Conservation (phyloP, 2,329 filamentous ascomycete species). For the Hypoxylon sp. region DNA sequence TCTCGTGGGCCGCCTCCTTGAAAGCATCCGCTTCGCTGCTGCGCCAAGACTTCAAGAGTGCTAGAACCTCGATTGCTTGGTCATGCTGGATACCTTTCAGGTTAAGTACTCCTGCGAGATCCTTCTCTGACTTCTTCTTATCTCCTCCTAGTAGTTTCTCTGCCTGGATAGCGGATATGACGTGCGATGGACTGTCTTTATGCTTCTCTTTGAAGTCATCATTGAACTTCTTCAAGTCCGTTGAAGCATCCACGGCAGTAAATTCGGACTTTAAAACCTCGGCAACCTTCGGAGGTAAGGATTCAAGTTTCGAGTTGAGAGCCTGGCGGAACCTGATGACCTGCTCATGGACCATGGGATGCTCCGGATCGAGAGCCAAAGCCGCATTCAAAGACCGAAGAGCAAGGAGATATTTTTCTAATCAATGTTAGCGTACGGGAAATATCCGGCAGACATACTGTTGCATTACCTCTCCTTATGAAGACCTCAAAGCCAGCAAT, state of each 20-base stretch:
- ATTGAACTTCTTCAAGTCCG: slow-evolving; percentile 75
- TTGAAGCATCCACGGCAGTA: slow-evolving; percentile 69
- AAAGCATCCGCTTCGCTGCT: slow-evolving; percentile 65
- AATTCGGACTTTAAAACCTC: slow-evolving; percentile 81
- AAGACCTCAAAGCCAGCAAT: slow-evolving; percentile 91
- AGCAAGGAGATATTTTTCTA: slow-evolving; percentile 90
- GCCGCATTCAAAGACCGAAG: slow-evolving; percentile 87
- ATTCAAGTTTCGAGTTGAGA: slow-evolving; percentile 68
- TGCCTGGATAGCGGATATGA: slow-evolving; percentile 74
- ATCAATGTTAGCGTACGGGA: slow-evolving; percentile 31
- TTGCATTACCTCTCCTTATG: slow-evolving; percentile 80
- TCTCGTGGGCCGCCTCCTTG: slow-evolving; percentile 63
- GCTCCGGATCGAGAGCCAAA: slow-evolving; percentile 75
- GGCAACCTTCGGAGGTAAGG: slow-evolving; percentile 75
- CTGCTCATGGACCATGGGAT: slow-evolving; percentile 83
- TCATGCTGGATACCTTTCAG: slow-evolving; percentile 63
- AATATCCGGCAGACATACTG: neutral
- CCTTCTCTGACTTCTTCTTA: slow-evolving; percentile 71
- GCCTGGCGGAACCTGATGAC: slow-evolving; percentile 77
- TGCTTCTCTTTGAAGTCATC: slow-evolving; percentile 75
- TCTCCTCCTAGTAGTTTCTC: slow-evolving; percentile 72
- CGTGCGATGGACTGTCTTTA: slow-evolving; percentile 72
- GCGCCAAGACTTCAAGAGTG: slow-evolving; percentile 64
- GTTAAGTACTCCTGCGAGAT: slow-evolving; percentile 69
- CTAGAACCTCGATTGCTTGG: slow-evolving; percentile 62